These are phyloP conservation scores for Eremothecium sinecaudum DNA, from an alignment of 1,139 yeast genomes.

Conservation along the genomic window DNA sequence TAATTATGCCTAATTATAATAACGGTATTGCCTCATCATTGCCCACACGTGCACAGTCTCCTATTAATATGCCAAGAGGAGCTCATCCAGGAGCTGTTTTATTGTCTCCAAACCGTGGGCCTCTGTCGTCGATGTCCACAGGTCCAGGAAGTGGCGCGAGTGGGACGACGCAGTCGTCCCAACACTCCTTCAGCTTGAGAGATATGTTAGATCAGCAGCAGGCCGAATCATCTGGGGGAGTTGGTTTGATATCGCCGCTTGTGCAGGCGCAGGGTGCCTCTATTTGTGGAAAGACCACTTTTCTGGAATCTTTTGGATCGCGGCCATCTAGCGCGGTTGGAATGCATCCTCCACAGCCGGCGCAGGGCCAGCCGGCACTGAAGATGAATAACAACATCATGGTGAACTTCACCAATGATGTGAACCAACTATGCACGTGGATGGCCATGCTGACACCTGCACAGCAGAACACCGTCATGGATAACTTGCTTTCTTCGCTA, in stretches of 20 bases:
- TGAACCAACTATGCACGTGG: constrained; percentile 52
- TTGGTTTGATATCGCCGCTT: constrained; percentile 22
- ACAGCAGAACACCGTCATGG: constrained; percentile 52
- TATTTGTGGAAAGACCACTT: constrained; percentile 12
- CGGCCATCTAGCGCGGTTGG: constrained; percentile 29
- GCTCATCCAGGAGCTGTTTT: constrained; percentile 34
- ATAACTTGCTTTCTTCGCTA: constrained; percentile 44
- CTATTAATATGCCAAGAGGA: constrained; percentile 17
- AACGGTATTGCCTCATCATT: constrained; percentile 9
- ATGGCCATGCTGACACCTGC: constrained; percentile 45
- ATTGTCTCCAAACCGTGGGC: constrained; percentile 28
- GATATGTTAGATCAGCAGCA: constrained; percentile 21
- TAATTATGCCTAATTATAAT: constrained; percentile 8
- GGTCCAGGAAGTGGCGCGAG: constrained; percentile 7
- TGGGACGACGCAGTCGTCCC: constrained; percentile 13
- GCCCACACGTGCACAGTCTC: constrained; percentile 13
- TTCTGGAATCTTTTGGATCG: constrained; percentile 31
- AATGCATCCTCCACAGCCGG: constrained; percentile 10
- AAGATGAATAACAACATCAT: constrained; percentile 19
- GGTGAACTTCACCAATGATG: constrained; percentile 36
- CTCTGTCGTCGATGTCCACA: constrained; percentile 11
- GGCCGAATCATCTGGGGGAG: constrained; percentile 18
- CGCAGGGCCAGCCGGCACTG: constrained; percentile 10
- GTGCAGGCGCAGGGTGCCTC: constrained; percentile 13
- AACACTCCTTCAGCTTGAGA: constrained; percentile 17